phyloP scores from a whole-genome alignment of 2,329 filamentous ascomycete species.

The Colletotrichum tamarilloi region DNA sequence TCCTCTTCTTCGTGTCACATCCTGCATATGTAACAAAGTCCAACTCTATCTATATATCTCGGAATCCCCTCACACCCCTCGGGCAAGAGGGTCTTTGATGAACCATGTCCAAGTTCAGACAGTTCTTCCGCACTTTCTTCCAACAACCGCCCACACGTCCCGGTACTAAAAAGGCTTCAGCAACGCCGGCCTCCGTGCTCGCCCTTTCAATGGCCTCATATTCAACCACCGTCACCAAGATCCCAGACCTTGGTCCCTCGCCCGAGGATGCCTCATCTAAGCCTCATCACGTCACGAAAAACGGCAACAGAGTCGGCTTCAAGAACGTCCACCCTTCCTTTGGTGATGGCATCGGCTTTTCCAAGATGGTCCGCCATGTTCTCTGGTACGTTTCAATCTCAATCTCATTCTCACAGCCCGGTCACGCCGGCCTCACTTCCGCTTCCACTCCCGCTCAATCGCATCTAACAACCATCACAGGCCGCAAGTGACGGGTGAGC shows the following conservation, averaged over 20 bases:
- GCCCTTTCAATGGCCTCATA: slow-evolving; percentile 37
- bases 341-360: slow-evolving; percentile 32
- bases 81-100: background rate
- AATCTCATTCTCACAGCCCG: background rate
- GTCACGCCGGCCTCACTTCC: background rate
- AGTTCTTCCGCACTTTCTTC: slow-evolving; percentile 22
- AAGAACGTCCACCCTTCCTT: slow-evolving; percentile 64
- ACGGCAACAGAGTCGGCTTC: slow-evolving; percentile 56
- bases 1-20: background rate
- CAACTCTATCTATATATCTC: slow-evolving; percentile 10
- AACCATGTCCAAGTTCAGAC: slow-evolving; percentile 27
- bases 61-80: background rate
- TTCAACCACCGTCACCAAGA: slow-evolving; percentile 47
- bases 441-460: background rate
- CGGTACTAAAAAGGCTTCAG: slow-evolving; percentile 29
- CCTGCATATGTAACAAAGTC: background rate
- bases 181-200: slow-evolving; percentile 22
- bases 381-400: slow-evolving; percentile 46
- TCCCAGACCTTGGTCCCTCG: slow-evolving; percentile 46
- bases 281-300: slow-evolving; percentile 59
- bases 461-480: slow-evolving; percentile 37
- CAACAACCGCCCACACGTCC: slow-evolving; percentile 11
- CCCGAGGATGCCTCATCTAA: slow-evolving; percentile 57
- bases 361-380: slow-evolving; percentile 45
- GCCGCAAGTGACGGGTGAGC: slow-evolving; percentile 52